phyloP scores from a whole-genome alignment of 345 rosid species.

The Arabidopsis suecica region DNA sequence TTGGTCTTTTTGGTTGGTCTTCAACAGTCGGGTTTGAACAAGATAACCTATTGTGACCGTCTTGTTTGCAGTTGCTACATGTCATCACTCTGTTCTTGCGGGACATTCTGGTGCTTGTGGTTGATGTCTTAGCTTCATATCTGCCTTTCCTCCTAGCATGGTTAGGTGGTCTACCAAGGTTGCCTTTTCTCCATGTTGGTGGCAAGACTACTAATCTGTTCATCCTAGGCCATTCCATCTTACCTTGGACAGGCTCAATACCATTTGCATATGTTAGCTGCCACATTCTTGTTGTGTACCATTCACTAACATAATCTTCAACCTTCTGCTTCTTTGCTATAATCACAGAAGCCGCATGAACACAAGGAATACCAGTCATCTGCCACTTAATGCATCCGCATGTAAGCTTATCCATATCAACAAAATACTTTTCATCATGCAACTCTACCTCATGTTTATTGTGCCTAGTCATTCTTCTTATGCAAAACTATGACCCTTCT shows the following conservation, averaged over 20 bases:
- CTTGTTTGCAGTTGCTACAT: not conserved
- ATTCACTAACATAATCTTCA: not conserved
- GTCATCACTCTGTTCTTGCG: not conserved
- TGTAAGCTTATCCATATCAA: not conserved
- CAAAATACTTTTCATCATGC: no score
- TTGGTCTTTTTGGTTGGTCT: no score
- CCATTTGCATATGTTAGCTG: not conserved
- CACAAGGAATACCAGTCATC: not conserved
- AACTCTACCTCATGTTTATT: no score
- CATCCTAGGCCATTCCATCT: not conserved
- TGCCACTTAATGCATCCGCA: constrained; percentile 9
- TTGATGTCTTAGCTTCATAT: not conserved
- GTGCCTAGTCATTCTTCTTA: no score
- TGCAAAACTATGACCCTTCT: not conserved
- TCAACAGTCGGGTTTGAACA: no score
- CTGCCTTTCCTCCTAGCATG: not conserved
- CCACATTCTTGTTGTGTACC: not conserved
- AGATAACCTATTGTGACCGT: not conserved
- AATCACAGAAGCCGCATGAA: not conserved
- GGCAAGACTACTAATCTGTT: not conserved
- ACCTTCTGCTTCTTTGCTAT: not conserved
- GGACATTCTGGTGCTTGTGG: not conserved
- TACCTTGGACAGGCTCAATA: not conserved
- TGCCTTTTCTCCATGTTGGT: not conserved
- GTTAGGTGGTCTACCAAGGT: not conserved